Evolutionary conservation across 192 early-diverging fungal genomes (phyloP), one percentile per base, ranked within the genome.

Genomic region (Coemansia javaensis): DNA sequence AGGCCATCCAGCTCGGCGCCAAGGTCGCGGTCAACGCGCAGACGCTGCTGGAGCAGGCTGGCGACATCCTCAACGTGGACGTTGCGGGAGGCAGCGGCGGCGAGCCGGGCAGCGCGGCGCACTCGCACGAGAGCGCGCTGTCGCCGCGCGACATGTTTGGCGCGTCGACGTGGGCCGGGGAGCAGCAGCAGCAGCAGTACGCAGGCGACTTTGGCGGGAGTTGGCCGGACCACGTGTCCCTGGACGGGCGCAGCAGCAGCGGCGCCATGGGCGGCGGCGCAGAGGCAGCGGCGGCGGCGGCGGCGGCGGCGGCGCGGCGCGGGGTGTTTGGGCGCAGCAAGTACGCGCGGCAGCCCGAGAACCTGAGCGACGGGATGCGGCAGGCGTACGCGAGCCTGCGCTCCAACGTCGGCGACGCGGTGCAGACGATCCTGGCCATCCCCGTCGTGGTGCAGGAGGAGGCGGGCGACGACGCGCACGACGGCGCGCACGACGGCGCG

Each of bases 11-110:
- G 53, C 71, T 97, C 18, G 88, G 89, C 4, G 85, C 92, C 5
- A 83, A 84, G 48, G 66, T 96, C 0, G 91, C 94, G 0, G 83
- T 88, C 30, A 93, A 90, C 4, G 91, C 96, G 10, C 91, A 94
- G 54, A 84, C 83, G 5, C 59, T 97, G 23, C 65, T 97, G 24
- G 93, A 97, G 62, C 85, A 90, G 42, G 93, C 91, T 0, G 91
- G 93, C 42, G 85, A 87, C 25, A 82, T 88, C 22, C 72, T 94
- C 39, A 78, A 81, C 7, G 53, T 79, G 13, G 63, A 68, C 30
- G 51, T 66, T 13, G 43, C 51, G n/a, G n/a, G n/a, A n/a, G n/a
- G n/a, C 14, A 59, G 44, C 33, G 39, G 53, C 2, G 58, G 63
- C 21, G 61, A 69, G 5, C 18, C 44, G 1, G 47, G 56, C 44